phyloP scores from a whole-genome alignment of 179 eudicot genomes.

The Dionaea muscipula region DNA sequence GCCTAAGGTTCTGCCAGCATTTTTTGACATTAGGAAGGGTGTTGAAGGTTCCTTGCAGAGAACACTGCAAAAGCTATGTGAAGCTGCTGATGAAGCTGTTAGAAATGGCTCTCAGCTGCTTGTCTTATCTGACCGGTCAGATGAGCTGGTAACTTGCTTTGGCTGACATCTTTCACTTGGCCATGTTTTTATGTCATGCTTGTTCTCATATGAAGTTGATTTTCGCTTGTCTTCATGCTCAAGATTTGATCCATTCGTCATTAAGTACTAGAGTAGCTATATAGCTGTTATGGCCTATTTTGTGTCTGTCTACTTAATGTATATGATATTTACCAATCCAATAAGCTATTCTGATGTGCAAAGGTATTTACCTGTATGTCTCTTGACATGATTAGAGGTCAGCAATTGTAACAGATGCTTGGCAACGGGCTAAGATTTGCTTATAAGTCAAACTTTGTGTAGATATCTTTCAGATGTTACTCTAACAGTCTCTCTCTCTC shows the following conservation, averaged over 20 bases:
- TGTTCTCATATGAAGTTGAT: background rate
- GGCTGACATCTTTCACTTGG: background rate
- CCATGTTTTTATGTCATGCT: constrained; percentile 1
- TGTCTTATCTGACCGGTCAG: constrained; percentile 87
- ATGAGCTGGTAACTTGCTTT: constrained; percentile 54
- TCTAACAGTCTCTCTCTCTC: too few relatives aligned
- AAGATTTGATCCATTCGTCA: background rate
- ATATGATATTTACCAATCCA: too few relatives aligned
- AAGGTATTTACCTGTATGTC: too few relatives aligned
- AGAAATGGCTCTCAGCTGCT: constrained; percentile 93
- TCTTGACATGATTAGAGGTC: background rate
- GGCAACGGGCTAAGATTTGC: too few relatives aligned
- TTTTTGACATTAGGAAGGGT: constrained; percentile 84
- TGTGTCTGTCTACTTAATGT: too few relatives aligned
- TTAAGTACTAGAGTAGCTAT: too few relatives aligned
- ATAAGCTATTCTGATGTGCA: too few relatives aligned
- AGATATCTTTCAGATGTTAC: too few relatives aligned
- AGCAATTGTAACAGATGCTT: background rate
- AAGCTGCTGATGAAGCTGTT: constrained; percentile 99
- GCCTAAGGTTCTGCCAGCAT: constrained; percentile 65
- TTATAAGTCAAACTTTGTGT: too few relatives aligned
- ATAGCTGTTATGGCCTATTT: too few relatives aligned
- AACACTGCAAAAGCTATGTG: constrained; percentile 71
- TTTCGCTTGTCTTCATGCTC: background rate
- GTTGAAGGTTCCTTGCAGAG: constrained; percentile 83